phyloP scores from a whole-genome alignment of 2,329 filamentous ascomycete genomes.

The Arthrobotrys sinensis region DNA sequence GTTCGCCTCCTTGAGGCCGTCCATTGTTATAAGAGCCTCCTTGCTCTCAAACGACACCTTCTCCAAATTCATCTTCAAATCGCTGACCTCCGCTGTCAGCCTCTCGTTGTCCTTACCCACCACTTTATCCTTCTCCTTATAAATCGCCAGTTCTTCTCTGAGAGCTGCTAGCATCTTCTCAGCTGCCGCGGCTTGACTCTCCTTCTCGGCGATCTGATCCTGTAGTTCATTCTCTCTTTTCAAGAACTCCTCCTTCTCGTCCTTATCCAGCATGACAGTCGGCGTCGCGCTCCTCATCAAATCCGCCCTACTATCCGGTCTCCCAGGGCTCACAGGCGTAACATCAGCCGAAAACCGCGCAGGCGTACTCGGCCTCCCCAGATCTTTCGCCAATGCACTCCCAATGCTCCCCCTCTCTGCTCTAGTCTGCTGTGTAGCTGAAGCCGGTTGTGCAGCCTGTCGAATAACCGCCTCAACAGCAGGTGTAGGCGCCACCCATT shows the following conservation, averaged over 20 bases:
- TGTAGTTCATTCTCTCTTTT: conserved; percentile 96
- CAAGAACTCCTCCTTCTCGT: conserved; percentile 96
- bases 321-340: conserved; percentile 61
- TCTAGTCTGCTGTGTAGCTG: conserved; percentile 66
- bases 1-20: conserved; percentile 96
- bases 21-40: conserved; percentile 97
- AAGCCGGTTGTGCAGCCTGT: conserved; percentile 67
- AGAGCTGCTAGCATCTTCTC: conserved; percentile 86
- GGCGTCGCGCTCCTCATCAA: conserved; percentile 64
- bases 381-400: conserved; percentile 70
- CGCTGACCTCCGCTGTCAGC: conserved; percentile 87
- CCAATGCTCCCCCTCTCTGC: conserved; percentile 54
- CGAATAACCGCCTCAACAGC: conserved; percentile 70
- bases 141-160: conserved; percentile 85
- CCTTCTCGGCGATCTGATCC: conserved; percentile 94
- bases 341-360: conserved; percentile 73
- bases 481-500: conserved; percentile 81
- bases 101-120: conserved; percentile 91
- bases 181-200: conserved; percentile 82
- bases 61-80: conserved; percentile 96
- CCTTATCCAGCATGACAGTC: conserved; percentile 81
- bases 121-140: conserved; percentile 88
- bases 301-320: conserved; percentile 71
- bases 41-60: conserved; percentile 96
- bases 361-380: conserved; percentile 74